Evolutionary conservation across 495 filamentous ascomycete species (phyloP).

Genomic region (Lichina pygmaea): DNA sequence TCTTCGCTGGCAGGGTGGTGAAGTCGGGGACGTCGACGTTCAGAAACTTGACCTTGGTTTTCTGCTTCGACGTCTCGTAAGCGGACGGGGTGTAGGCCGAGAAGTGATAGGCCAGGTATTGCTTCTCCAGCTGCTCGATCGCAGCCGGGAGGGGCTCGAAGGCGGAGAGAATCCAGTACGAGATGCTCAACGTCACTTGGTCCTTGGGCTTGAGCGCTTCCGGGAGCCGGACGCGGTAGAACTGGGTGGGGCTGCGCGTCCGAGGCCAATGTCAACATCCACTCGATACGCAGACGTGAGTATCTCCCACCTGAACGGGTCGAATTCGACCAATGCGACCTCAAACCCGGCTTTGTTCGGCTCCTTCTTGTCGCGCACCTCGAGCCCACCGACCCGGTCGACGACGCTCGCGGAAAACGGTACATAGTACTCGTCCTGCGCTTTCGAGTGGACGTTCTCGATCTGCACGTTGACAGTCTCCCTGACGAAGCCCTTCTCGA

Average conservation of each 20-base stretch:
- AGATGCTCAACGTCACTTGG: conserved; percentile 69
- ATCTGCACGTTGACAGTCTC: conserved; percentile 83
- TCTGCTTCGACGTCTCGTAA: conserved; percentile 71
- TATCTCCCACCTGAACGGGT: conserved; percentile 26
- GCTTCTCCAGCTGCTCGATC: conserved; percentile 56
- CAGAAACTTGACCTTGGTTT: conserved; percentile 85
- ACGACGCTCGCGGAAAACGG: neutral
- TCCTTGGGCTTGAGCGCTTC: conserved; percentile 42
- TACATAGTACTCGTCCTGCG: conserved; percentile 26
- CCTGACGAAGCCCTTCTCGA: conserved; percentile 74
- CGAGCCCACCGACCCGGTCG: conserved; percentile 47
- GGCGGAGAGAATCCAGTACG: conserved; percentile 47
- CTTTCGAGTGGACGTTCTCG: conserved; percentile 52
- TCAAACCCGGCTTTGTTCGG: conserved; percentile 34
- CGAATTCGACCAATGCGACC: conserved; percentile 36
- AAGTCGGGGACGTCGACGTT: conserved; percentile 56
- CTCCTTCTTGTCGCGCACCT: conserved; percentile 77
- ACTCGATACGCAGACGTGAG: neutral
- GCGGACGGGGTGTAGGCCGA: conserved; percentile 56
- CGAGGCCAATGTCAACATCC: conserved; percentile 7
- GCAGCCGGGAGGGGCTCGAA: conserved; percentile 52
- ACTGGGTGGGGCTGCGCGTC: conserved; percentile 38
- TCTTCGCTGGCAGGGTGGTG: conserved; percentile 36
- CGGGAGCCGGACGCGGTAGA: conserved; percentile 57
- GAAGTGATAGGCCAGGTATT: conserved; percentile 66